Conservation (phyloP, 1,284 basidiomycete species). For the Irpex lacteus region DNA sequence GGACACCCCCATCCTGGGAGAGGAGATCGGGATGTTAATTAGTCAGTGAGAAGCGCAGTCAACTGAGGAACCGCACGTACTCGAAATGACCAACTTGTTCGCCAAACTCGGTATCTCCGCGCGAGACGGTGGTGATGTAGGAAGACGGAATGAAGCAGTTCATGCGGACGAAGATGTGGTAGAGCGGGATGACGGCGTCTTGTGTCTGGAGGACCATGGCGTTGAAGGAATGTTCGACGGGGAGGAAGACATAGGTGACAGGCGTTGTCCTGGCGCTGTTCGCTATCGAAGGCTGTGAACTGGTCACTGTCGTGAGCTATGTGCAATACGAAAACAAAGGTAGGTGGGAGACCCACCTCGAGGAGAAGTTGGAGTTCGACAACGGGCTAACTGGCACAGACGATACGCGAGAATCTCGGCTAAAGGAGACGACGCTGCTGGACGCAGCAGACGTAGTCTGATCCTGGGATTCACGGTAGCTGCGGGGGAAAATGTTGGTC, state of each 20-base stretch:
- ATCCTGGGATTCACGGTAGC: slow-evolving; percentile 11
- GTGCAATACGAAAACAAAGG: neutral
- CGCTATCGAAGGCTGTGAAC: neutral
- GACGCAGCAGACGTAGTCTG: neutral
- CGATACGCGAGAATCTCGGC: neutral
- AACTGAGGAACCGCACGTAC: slow-evolving; percentile 22
- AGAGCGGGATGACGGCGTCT: slow-evolving; percentile 29
- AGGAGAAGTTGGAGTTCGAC: neutral
- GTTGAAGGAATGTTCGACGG: slow-evolving; percentile 25
- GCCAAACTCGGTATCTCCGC: slow-evolving; percentile 29
- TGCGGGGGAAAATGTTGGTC: slow-evolving; percentile 19
- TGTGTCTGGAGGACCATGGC: slow-evolving; percentile 27
- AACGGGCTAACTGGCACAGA: neutral
- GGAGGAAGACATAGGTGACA: slow-evolving; percentile 30
- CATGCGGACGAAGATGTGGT: slow-evolving; percentile 35
- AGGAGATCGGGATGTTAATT: no score
- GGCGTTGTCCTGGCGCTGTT: slow-evolving; percentile 3
- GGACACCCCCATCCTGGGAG: slow-evolving; percentile 25
- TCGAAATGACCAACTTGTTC: slow-evolving; percentile 38
- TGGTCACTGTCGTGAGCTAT: neutral
- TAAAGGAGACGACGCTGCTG: neutral
- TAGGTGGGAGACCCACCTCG: neutral
- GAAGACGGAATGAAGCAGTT: slow-evolving; percentile 40
- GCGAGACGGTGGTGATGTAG: slow-evolving; percentile 35
- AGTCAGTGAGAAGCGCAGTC: no score